phyloP scores from a whole-genome alignment of 1,284 basidiomycete species.

The Chalciporus sp. region DNA sequence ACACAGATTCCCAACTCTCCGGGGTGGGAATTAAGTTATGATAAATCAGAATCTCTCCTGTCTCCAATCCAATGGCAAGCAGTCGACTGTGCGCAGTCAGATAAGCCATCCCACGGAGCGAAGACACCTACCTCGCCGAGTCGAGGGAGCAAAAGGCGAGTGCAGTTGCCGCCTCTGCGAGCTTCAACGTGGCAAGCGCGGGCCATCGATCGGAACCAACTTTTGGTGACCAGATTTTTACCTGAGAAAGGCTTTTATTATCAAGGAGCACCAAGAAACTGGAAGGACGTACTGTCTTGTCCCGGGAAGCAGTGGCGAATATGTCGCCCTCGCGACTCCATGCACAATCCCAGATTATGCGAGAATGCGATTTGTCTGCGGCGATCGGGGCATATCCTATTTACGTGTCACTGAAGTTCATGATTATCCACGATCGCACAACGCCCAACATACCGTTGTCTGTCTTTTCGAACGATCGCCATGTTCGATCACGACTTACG shows the following conservation, averaged over 20 bases:
- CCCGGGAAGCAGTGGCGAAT: slow-evolving; percentile 93
- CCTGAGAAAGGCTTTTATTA: slow-evolving; percentile 42
- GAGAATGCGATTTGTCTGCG: slow-evolving; percentile 82
- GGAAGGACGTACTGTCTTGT: slow-evolving; percentile 76
- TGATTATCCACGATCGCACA: not conserved
- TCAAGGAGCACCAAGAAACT: not conserved
- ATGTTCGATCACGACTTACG: slow-evolving; percentile 90
- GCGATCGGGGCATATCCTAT: slow-evolving; percentile 64
- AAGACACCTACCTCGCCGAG: slow-evolving; percentile 42
- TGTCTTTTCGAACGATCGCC: slow-evolving; percentile 76
- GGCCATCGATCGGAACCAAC: slow-evolving; percentile 47
- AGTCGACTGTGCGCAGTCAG: slow-evolving; percentile 44
- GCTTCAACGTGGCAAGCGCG: slow-evolving; percentile 56
- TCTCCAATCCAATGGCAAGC: slow-evolving; percentile 74
- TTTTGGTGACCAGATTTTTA: slow-evolving; percentile 67
- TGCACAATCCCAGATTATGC: slow-evolving; percentile 95
- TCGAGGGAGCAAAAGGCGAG: slow-evolving; percentile 58
- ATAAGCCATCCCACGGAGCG: not conserved
- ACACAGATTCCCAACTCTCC: slow-evolving; percentile 51
- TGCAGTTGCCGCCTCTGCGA: slow-evolving; percentile 69
- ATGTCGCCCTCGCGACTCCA: slow-evolving; percentile 75
- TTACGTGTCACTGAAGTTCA: not conserved
- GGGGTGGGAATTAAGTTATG: slow-evolving; percentile 35
- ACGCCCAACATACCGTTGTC: slow-evolving; percentile 40
- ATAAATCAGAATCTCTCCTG: slow-evolving; percentile 65